A percentile compares a stretch with the other conserved stretches of the same genome.
phyloP scores from a whole-genome alignment of 768 basidiomycete genomes.

The Suillus brevipes region DNA sequence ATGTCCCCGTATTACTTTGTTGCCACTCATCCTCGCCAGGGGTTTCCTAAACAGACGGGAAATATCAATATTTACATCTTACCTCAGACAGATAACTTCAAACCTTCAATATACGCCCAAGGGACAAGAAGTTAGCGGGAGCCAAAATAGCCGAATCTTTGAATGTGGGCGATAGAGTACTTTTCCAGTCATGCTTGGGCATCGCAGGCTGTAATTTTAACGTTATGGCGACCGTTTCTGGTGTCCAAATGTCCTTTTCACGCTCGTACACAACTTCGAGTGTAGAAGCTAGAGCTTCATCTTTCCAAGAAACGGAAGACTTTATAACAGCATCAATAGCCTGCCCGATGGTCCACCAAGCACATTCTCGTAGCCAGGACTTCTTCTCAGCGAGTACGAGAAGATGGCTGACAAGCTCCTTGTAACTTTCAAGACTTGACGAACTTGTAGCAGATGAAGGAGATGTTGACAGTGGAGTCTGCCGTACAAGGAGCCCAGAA shows the following conservation, averaged over 20 bases:
- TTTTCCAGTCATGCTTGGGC: slow-evolving; percentile 68
- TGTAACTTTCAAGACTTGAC: slow-evolving; percentile 61
- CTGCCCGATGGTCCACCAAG: slow-evolving; percentile 78
- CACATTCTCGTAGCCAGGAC: slow-evolving; percentile 88
- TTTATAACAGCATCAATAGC: slow-evolving; percentile 60
- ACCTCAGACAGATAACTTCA: slow-evolving; percentile 7
- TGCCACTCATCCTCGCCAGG: slow-evolving; percentile 50
- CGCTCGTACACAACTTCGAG: slow-evolving; percentile 50
- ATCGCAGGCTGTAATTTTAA: slow-evolving; percentile 64
- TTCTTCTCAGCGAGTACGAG: slow-evolving; percentile 77
- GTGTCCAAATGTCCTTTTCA: slow-evolving; percentile 57
- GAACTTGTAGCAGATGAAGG: slow-evolving; percentile 52
- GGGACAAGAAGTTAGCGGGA: slow-evolving; percentile 63
- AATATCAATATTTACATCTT: slow-evolving; percentile 13
- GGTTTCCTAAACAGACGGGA: slow-evolving; percentile 48
- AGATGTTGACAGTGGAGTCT: slow-evolving; percentile 51
- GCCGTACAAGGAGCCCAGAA: slow-evolving; percentile 76
- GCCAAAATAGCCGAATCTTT: slow-evolving; percentile 70
- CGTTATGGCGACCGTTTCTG: slow-evolving; percentile 84
- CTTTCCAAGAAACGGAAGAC: slow-evolving; percentile 70
- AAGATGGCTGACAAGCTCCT: slow-evolving; percentile 58
- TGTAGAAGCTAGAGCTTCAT: slow-evolving; percentile 53
- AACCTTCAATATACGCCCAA: slow-evolving; percentile 84
- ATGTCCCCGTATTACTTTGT: slow-evolving; percentile 55
- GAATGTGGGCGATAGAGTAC: slow-evolving; percentile 69